phyloP scores from a whole-genome alignment of 345 rosid genomes.

The Corymbia maculata region DNA sequence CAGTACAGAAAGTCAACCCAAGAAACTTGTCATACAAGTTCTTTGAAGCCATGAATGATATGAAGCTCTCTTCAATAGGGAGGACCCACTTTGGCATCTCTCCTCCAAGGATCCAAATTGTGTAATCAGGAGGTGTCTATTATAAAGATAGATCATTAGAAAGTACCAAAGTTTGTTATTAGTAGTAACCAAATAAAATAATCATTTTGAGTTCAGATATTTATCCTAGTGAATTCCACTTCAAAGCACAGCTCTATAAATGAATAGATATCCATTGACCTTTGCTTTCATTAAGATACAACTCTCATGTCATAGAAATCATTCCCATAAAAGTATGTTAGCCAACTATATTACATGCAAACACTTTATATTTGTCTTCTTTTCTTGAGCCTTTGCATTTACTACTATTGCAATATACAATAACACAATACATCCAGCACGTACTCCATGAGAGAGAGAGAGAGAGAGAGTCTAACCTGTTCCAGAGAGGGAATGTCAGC shows the following conservation, averaged over 20 bases:
- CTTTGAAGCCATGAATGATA: background rate
- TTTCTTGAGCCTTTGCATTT: too few species aligned
- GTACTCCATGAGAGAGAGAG: too few species aligned
- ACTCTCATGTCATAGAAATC: background rate
- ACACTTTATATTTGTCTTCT: background rate
- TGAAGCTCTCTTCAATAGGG: background rate
- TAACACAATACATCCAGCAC: too few species aligned
- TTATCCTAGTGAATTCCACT: too few species aligned
- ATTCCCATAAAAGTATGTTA: background rate
- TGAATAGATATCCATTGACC: background rate
- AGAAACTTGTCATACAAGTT: background rate
- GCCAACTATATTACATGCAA: background rate
- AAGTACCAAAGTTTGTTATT: too few species aligned
- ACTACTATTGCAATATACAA: too few species aligned
- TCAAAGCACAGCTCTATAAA: background rate
- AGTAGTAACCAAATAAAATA: too few species aligned
- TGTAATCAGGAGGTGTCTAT: background rate
- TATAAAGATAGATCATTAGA: background rate
- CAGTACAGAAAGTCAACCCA: accelerated
- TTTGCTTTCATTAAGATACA: background rate
- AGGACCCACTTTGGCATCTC: background rate
- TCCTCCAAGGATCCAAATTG: background rate
- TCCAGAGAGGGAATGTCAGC: too few species aligned
- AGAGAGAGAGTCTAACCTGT: too few species aligned
- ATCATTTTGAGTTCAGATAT: too few species aligned